Evolutionary conservation across 2,329 filamentous ascomycete genomes (phyloP).

Genomic region (Byssothecium circinans): DNA sequence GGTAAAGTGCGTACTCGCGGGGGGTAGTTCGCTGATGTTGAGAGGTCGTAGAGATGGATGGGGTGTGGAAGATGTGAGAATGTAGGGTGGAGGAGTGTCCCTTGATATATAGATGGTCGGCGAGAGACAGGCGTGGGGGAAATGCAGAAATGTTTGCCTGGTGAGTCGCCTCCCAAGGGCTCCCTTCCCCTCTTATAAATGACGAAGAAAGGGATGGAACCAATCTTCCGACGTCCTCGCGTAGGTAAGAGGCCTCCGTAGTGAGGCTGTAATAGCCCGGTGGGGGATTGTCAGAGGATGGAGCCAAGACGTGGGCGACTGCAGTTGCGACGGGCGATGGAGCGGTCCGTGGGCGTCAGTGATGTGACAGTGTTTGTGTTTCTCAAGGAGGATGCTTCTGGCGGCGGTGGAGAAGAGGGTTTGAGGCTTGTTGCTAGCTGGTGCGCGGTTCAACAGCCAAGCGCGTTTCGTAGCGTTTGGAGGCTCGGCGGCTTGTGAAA

Average conservation of each 20-base stretch:
- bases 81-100: neutral
- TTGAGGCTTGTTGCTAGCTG: constrained; percentile 3
- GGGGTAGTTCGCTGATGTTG: neutral
- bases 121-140: constrained; percentile 1
- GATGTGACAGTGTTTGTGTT: neutral
- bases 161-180: neutral
- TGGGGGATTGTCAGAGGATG: neutral
- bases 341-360: neutral
- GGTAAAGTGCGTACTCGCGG: constrained; percentile 2
- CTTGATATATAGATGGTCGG: neutral
- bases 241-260: neutral
- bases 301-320: neutral
- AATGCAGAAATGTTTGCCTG: neutral
- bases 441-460: constrained; percentile 5
- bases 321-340: neutral
- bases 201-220: neutral
- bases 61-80: neutral
- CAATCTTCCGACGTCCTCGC: neutral
- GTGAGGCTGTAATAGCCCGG: neutral
- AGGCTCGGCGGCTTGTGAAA: constrained; percentile 3
- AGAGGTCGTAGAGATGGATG: neutral
- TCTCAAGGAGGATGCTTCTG: neutral
- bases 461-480: neutral
- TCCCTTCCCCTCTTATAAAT: neutral
- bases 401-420: constrained; percentile 1